phyloP scores from a whole-genome alignment of 139 green algal species.

The Marvania coccoides region DNA sequence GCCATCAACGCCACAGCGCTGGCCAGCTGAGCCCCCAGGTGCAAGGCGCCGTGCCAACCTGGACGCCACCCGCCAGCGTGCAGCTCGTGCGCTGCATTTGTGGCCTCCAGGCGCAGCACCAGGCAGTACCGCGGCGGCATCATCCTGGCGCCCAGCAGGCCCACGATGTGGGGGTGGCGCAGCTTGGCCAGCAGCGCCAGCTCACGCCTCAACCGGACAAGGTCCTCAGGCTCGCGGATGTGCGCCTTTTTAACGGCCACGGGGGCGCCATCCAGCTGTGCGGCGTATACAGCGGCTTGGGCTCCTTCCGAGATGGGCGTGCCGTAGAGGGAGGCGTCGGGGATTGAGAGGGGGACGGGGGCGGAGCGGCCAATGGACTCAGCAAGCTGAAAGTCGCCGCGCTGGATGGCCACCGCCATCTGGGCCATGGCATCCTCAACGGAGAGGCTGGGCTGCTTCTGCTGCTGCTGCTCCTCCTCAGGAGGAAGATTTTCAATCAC shows the following conservation, averaged over 20 bases:
- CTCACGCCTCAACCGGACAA: conserved; percentile 64
- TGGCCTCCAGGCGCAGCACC: conserved; percentile 48
- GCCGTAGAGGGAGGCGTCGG: background rate
- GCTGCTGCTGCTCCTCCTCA: too few relatives aligned
- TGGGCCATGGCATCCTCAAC: background rate
- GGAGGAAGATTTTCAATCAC: too few relatives aligned
- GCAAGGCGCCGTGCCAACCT: conserved; percentile 17
- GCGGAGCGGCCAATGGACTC: conserved; percentile 5
- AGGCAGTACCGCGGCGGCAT: conserved; percentile 69
- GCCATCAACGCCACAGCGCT: conserved; percentile 43
- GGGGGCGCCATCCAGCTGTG: background rate
- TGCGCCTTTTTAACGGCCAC: conserved; percentile 70
- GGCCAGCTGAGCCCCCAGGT: conserved; percentile 41
- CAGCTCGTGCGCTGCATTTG: conserved; percentile 40
- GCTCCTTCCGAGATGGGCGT: conserved; percentile 17
- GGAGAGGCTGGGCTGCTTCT: too few relatives aligned
- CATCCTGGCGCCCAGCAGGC: conserved; percentile 46
- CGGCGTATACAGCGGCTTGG: conserved; percentile 35
- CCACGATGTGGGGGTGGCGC: conserved; percentile 34
- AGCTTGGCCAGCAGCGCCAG: conserved; percentile 45
- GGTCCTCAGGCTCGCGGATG: conserved; percentile 36
- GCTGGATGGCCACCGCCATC: conserved; percentile 24
- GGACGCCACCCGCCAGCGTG: conserved; percentile 57
- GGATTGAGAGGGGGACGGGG: conserved; percentile 15
- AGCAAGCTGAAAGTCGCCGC: conserved; percentile 32